These are phyloP conservation scores for Rhytidiadelphus loreus DNA, from an alignment of 225 moss, liverwort and hornwort species.

Conservation along the genomic window DNA sequence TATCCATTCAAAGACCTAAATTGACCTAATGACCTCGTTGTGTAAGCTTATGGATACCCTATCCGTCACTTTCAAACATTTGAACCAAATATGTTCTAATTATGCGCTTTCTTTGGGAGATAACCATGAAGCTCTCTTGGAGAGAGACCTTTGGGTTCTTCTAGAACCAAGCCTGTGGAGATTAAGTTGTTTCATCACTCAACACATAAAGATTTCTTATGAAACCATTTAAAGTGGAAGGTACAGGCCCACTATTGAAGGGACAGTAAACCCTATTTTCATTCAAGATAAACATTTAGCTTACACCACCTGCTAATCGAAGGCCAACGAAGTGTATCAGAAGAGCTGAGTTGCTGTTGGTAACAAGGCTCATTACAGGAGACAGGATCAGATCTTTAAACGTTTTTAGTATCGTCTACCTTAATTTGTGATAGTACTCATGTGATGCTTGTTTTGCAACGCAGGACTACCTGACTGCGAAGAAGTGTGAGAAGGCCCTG, in stretches of 20 bases:
- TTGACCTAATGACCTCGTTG: not conserved
- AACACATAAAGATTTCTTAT: not conserved
- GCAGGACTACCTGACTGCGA: constrained; percentile 59
- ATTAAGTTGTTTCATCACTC: not conserved
- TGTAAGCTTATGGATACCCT: not conserved
- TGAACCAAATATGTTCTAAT: not conserved
- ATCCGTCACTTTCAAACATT: not conserved
- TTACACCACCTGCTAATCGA: not conserved
- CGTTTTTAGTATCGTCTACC: not conserved
- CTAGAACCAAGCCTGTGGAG: not conserved
- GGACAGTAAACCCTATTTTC: not conserved
- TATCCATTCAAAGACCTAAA: not conserved
- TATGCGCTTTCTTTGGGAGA: not conserved
- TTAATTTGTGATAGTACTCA: not conserved
- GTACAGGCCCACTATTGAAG: not conserved
- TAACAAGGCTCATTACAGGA: not conserved
- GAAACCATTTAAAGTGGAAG: not conserved
- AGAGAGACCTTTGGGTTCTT: not conserved
- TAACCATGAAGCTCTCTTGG: no score
- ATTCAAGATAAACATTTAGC: not conserved
- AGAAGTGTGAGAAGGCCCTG: constrained; percentile 20
- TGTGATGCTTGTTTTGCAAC: not conserved
- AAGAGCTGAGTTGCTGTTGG: not conserved
- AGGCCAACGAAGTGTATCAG: not conserved
- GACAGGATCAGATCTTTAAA: not conserved